A percentile compares a stretch with the other conserved stretches of the same genome.
phyloP scores from a whole-genome alignment of 2,329 filamentous ascomycete genomes.

The Alternaria triticimaculans region DNA sequence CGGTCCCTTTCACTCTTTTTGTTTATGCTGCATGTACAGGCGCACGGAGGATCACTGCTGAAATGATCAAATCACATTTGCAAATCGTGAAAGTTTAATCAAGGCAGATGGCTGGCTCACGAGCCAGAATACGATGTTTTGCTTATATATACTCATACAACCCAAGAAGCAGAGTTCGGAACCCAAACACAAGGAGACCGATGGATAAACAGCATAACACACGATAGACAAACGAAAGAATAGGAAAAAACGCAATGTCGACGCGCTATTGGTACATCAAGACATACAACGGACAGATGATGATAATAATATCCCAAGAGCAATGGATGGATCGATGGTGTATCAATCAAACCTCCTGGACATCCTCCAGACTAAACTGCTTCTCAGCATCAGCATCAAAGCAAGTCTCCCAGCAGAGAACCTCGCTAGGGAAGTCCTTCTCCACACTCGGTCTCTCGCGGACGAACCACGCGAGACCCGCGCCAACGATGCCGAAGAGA shows the following conservation, averaged over 20 bases:
- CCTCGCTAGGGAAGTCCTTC: slow-evolving; percentile 52
- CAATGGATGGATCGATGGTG: not conserved
- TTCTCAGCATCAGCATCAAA: slow-evolving; percentile 52
- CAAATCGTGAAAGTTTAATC: not conserved
- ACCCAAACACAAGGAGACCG: not conserved
- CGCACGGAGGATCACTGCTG: not conserved
- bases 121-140: not conserved
- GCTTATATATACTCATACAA: slow-evolving; percentile 4
- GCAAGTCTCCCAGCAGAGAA: slow-evolving; percentile 55
- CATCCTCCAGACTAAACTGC: slow-evolving; percentile 21
- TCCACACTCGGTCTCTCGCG: slow-evolving; percentile 54
- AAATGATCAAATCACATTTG: not conserved
- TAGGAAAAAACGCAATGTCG: not conserved
- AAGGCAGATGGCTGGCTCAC: not conserved
- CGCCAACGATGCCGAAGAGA: slow-evolving; percentile 51
- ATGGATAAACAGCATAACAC: not conserved
- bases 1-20: not conserved
- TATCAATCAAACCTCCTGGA: slow-evolving; percentile 8
- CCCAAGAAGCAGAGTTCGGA: not conserved
- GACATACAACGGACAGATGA: not conserved
- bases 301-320: not conserved
- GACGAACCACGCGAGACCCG: slow-evolving; percentile 54
- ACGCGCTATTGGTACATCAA: slow-evolving; percentile 11
- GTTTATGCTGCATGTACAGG: not conserved
- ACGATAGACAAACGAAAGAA: slow-evolving; percentile 2